Base-by-base conservation (phyloP, 2,329 filamentous ascomycete genomes). In the Trichoderma harzianum region DNA sequence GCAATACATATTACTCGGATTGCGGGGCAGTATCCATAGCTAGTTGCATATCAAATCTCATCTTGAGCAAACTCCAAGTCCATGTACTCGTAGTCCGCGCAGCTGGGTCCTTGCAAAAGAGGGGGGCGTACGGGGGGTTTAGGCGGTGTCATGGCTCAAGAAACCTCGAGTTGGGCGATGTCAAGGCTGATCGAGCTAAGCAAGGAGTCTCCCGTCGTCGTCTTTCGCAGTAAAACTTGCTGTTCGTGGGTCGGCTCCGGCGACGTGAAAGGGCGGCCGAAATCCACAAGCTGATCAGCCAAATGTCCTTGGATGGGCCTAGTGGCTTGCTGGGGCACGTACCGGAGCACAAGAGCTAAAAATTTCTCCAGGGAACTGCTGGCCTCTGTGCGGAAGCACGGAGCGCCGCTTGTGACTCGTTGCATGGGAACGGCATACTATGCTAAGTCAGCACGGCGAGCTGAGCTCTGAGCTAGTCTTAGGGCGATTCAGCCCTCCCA, bases 391-490 rank as follows among this genome's bases (percentile, higher is more conserved):
- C 34, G 32, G 58, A 36, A 62, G 58, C 63, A 57, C 47, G 63
- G 30, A 57, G 51, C 51, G 32, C 47, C 21, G 30, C 55, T n/a
- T 58, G 55, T n/a, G 34, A 24, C 47, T 36, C 28, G 47, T 26
- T 57, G 64, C 51, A 68, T 68, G 51, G 65, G 32, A 16, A 47
- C 34, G 24, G 47, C 34, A 32, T 58, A 53, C 34, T 51, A 32
- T 58, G 65, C 34, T 51, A 51, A 69, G 55, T 69, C 34, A 69
- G 55, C 55, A 69, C 34, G 18, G 16, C n/a, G 65, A 69, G 65
- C 65, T 69, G 65, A 69, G 55, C 14, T 69, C 55, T 58, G 12
- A 55, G 65, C 65, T 69, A 60, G 53, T 47, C n/a, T 60, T 69
- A 24, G 53, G 65, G 65, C 65, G 65, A 60, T 69, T 69, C 55